Percentiles rank a stretch among this genome's conserved stretches.
phyloP scores from a whole-genome alignment of 2,329 filamentous ascomycete genomes.

The Cryoendolithus antarcticus region DNA sequence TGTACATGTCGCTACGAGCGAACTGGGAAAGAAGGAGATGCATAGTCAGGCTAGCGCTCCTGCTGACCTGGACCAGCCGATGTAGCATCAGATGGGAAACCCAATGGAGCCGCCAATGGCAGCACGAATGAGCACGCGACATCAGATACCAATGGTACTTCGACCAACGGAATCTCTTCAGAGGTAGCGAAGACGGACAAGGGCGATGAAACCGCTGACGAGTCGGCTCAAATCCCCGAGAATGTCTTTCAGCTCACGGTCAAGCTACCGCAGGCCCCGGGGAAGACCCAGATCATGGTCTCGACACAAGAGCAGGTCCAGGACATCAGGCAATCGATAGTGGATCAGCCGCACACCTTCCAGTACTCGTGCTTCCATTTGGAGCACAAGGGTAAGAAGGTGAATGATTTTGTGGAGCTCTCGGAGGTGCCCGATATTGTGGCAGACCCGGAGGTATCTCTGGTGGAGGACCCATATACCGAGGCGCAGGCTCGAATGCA shows the following conservation, averaged over 20 bases:
- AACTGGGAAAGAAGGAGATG: too few species aligned
- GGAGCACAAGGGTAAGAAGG: conserved; percentile 72
- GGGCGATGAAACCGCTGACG: conserved; percentile 11
- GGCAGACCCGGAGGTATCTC: conserved; percentile 61
- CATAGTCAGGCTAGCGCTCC: too few species aligned
- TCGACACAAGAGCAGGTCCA: conserved; percentile 84
- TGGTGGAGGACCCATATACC: conserved; percentile 92
- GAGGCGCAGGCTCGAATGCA: conserved; percentile 97
- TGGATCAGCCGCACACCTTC: conserved; percentile 84
- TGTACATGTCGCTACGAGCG: too few species aligned
- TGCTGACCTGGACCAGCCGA: too few species aligned
- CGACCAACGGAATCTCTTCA: conserved; percentile 2
- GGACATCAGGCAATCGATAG: conserved; percentile 90
- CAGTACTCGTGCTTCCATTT: conserved; percentile 99
- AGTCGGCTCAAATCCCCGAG: conserved; percentile 12
- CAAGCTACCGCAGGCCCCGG: conserved; percentile 65
- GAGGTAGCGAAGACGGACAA: conserved; percentile 5
- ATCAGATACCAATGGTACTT: conserved; percentile 2
- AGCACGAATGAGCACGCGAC: too few species aligned
- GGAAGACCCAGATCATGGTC: conserved; percentile 77
- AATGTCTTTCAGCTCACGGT: conserved; percentile 61
- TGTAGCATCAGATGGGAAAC: too few species aligned
- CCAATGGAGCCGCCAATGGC: too few species aligned
- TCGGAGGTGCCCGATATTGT: conserved; percentile 75
- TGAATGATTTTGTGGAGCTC: conserved; percentile 92